A percentile compares a stretch with the other conserved stretches of the same genome.
These are phyloP conservation scores for Extremus antarcticus DNA, from an alignment of 495 filamentous ascomycete species.

Conservation along the genomic window DNA sequence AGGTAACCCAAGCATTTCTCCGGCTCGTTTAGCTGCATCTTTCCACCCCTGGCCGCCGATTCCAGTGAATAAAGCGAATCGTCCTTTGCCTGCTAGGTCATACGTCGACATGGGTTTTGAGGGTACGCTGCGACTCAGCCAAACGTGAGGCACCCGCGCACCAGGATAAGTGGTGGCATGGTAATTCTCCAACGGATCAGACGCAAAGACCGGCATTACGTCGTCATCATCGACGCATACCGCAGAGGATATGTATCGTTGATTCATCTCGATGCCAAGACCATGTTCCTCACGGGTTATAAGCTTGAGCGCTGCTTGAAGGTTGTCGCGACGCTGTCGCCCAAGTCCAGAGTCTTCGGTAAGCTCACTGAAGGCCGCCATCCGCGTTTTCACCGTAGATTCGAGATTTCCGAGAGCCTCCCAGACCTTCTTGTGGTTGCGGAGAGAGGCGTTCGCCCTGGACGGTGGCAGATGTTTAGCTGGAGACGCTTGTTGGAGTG, in stretches of 20 bases:
- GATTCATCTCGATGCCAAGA: constrained; percentile 34
- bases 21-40: no score
- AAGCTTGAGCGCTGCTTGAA: constrained; percentile 26
- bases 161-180: constrained; percentile 41
- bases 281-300: constrained; percentile 31
- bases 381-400: constrained; percentile 26
- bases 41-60: no score
- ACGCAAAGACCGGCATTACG: neutral
- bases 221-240: neutral
- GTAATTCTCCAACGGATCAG: constrained; percentile 27
- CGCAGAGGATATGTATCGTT: constrained; percentile 9
- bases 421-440: constrained; percentile 33
- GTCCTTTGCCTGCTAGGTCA: no score
- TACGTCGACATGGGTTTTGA: no score
- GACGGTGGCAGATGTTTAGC: no score
- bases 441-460: constrained; percentile 30
- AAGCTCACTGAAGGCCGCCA: no score
- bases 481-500: no score
- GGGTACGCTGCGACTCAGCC: no score
- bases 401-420: constrained; percentile 29
- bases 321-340: constrained; percentile 20
- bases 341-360: no score
- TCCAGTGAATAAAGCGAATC: no score
- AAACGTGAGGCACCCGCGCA: constrained; percentile 42
- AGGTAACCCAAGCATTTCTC: no score